Evolutionary conservation across 768 basidiomycete genomes (phyloP), one percentile per base, ranked within the genome.

Genomic region (Leccinum subgranulosum): DNA sequence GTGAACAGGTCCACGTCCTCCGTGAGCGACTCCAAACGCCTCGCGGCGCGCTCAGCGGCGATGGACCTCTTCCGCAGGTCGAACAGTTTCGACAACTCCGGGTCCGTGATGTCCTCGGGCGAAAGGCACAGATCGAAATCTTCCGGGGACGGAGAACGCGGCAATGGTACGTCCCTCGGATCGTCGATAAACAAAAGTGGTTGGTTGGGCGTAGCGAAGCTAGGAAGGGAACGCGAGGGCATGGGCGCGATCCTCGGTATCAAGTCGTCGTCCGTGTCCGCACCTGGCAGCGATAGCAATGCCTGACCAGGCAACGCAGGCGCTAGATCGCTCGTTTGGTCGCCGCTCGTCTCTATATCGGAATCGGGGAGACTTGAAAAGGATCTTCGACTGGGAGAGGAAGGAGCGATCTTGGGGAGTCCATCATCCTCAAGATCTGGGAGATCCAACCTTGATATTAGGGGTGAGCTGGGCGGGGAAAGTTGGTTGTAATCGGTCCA

Each of bases 101-200:
- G 75, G 53, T 76, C 74, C 12, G 67, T 52, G 4, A 64, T 62
- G 11, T 69, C 71, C 41, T 74, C 74, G 5, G 70, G 61, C 1
- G 69, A 58, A 17, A 76, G 60, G 34, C 76, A 75, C 23, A 79
- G 57, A 53, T 76, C 70, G 51, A 75, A 73, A 50, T 73, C 73
- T 49, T 81, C 76, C 0, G 78, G 77, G 1, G 77, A 79, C 7
- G 75, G 76, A 3, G 80, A 79, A 17, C 76, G 78, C 6, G 73
- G 73, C 14, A 72, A 63, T 2, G 68, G 73, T 14, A 73, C 74
- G 54, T 73, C 75, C 41, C 72, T 74, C 17, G 74, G 72, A 49
- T 75, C 76, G 49, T 76, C 77, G 59, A 79, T 75, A 39, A 82
- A 72, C 11, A 82, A 67, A 9, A 81, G 73, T 1, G 71, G 61